These are phyloP conservation scores for Kwoniella sp. DNA, from an alignment of 768 basidiomycete genomes.

Conservation along the genomic window DNA sequence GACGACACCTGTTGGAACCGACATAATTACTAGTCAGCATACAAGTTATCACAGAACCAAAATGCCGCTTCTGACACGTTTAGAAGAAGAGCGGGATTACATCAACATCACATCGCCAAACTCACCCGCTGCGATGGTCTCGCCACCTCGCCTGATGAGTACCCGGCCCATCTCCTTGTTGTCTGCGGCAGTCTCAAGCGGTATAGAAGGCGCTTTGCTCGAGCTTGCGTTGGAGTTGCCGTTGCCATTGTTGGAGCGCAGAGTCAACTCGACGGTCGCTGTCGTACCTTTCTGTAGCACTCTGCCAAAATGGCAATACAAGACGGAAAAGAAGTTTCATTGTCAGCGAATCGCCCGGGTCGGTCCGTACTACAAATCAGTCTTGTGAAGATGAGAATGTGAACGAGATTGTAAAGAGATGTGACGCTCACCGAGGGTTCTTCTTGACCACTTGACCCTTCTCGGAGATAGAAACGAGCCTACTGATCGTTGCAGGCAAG, in stretches of 20 bases:
- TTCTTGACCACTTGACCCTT: conserved; percentile 73
- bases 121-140: conserved; percentile 88
- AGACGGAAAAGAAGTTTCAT: no score
- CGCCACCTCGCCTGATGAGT: conserved; percentile 80
- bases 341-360: conserved; percentile 2
- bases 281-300: conserved; percentile 82
- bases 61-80: no score
- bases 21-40: background rate
- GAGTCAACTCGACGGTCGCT: conserved; percentile 79
- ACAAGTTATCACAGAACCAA: background rate
- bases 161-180: conserved; percentile 98
- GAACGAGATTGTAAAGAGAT: no score
- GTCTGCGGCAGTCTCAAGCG: conserved; percentile 77
- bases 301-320: conserved; percentile 61
- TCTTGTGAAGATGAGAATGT: no score
- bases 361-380: no score
- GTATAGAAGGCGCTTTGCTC: conserved; percentile 64
- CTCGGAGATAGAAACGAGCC: conserved; percentile 77
- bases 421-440: conserved; percentile 71
- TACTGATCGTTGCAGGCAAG: conserved; percentile 83
- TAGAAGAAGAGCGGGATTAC: background rate
- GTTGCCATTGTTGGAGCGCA: conserved; percentile 66
- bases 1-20: conserved; percentile 12
- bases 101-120: background rate
- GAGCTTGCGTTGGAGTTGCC: conserved; percentile 42